Percentiles rank a stretch among this genome's conserved stretches.
phyloP scores from a whole-genome alignment of 1,284 basidiomycete species.

The Cryptococcus neoformans region DNA sequence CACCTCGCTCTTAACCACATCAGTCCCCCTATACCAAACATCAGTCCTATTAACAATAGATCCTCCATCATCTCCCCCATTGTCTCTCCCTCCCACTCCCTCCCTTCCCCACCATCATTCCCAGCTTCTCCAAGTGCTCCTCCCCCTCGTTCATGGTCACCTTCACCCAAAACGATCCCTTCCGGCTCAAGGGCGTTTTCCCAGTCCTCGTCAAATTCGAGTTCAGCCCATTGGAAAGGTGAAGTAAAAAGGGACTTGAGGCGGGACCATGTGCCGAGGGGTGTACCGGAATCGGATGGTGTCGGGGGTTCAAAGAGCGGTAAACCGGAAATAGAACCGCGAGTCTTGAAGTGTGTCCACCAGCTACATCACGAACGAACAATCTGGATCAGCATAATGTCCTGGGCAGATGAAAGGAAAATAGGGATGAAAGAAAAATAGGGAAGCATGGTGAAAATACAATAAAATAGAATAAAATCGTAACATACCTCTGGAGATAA shows the following conservation, averaged over 20 bases:
- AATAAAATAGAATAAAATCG: neutral
- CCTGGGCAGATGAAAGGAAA: neutral
- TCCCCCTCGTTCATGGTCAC: neutral
- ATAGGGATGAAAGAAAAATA: neutral
- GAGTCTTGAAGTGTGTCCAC: constrained; percentile 39
- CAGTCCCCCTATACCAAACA: constrained; percentile 20
- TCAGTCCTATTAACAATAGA: constrained; percentile 24
- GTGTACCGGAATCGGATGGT: constrained; percentile 10
- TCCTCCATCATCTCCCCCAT: constrained; percentile 33
- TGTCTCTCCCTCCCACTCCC: constrained; percentile 4
- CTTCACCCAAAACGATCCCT: constrained; percentile 17
- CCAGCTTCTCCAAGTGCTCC: constrained; percentile 1
- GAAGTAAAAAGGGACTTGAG: constrained; percentile 31
- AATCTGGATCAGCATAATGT: neutral
- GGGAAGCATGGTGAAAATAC: neutral
- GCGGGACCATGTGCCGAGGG: constrained; percentile 25
- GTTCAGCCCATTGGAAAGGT: constrained; percentile 1
- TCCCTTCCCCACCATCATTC: constrained; percentile 1
- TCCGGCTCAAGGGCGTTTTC: constrained; percentile 17
- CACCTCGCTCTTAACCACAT: constrained; percentile 26
- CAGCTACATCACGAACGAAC: constrained; percentile 25
- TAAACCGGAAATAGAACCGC: constrained; percentile 40
- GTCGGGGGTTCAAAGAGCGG: constrained; percentile 36
- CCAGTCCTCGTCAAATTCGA: constrained; percentile 11
- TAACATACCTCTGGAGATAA: constrained; percentile 58